Evolutionary conservation across 768 basidiomycete species (phyloP).

Genomic region (Wakefieldia striispora): DNA sequence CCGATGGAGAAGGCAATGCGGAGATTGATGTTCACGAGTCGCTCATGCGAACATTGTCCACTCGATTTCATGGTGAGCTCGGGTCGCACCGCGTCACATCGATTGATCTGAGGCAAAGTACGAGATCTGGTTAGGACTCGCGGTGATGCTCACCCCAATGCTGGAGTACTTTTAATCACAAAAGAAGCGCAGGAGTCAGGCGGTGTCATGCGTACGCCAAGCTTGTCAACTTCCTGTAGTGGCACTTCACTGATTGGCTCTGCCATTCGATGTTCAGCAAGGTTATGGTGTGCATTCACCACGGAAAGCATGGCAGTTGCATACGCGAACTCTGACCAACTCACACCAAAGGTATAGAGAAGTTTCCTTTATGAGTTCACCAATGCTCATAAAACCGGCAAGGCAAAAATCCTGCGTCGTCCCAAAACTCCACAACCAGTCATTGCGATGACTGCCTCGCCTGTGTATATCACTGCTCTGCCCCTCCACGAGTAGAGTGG

Average conservation of each 20-base stretch:
- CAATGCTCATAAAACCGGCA: neutral
- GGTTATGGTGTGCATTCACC: conserved; percentile 84
- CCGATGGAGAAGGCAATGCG: conserved; percentile 9
- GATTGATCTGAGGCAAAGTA: neutral
- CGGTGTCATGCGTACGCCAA: conserved; percentile 26
- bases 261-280: conserved; percentile 38
- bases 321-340: conserved; percentile 53
- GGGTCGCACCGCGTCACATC: neutral
- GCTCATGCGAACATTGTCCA: conserved; percentile 43
- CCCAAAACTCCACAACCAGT: conserved; percentile 10
- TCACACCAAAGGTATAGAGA: conserved; percentile 54
- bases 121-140: conserved; percentile 37
- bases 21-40: conserved; percentile 57
- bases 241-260: neutral
- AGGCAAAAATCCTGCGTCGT: conserved; percentile 38
- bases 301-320: conserved; percentile 80
- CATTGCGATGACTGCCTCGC: conserved; percentile 29
- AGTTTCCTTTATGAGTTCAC: neutral
- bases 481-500: conserved; percentile 28
- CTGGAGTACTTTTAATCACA: conserved; percentile 63
- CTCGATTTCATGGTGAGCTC: conserved; percentile 53
- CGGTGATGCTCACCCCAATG: conserved; percentile 49
- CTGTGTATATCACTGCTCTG: conserved; percentile 59
- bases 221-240: no score
- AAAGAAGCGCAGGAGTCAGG: conserved; percentile 37